Evolutionary conservation across 305 asterid species (phyloP).

Genomic region (Fraxinus greggii): DNA sequence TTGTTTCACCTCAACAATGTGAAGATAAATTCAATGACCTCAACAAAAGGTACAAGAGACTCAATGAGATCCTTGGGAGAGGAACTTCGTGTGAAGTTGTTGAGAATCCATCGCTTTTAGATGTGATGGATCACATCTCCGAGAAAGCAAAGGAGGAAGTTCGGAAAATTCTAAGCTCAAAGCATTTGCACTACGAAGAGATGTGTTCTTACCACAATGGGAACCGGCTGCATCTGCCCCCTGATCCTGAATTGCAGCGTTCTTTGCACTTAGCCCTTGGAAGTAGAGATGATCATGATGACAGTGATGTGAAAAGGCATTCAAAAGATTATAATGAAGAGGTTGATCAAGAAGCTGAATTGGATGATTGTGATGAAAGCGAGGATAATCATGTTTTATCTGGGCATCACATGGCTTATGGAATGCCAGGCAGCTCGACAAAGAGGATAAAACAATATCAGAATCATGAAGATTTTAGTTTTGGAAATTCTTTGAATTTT

Average conservation of each 20-base stretch:
- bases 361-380: conserved; percentile 47
- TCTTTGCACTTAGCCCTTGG: conserved; percentile 64
- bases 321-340: conserved; percentile 51
- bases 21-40: conserved; percentile 85
- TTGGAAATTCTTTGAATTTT: conserved; percentile 19
- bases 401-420: conserved; percentile 31
- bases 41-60: conserved; percentile 86
- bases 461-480: conserved; percentile 25
- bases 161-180: conserved; percentile 68
- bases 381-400: conserved; percentile 42
- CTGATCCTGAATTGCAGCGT: conserved; percentile 76
- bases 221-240: conserved; percentile 73
- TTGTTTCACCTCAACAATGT: conserved; percentile 87
- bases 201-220: conserved; percentile 87
- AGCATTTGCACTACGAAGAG: conserved; percentile 83
- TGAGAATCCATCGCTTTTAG: conserved; percentile 64
- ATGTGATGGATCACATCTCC: conserved; percentile 59
- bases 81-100: conserved; percentile 84
- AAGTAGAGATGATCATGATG: conserved; percentile 58
- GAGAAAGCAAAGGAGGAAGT: conserved; percentile 79
- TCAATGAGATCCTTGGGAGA: conserved; percentile 74
- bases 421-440: conserved; percentile 25
- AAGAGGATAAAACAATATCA: conserved; percentile 44
- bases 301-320: conserved; percentile 35
- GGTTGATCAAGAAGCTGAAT: conserved; percentile 51